A percentile compares a stretch with the other conserved stretches of the same genome.
Evolutionary conservation across 1,139 yeast species (phyloP).

Genomic region (Pneumocystis wakefieldiae): DNA sequence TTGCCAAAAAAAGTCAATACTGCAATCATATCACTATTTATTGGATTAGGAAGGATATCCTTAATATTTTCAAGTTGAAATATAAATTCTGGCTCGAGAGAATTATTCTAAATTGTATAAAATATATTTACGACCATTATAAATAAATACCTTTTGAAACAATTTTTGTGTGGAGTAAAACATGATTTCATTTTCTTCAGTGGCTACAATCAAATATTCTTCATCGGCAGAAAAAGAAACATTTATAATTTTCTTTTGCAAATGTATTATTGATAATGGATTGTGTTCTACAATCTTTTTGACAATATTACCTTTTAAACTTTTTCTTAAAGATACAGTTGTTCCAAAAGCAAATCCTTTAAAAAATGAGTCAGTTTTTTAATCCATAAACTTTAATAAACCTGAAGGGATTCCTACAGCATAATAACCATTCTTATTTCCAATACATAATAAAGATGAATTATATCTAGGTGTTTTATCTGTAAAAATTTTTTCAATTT

Average conservation of each 20-base stretch:
- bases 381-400: neutral
- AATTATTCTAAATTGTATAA: neutral
- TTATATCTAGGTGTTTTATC: neutral
- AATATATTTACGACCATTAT: neutral
- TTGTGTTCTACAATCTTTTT: neutral
- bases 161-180: neutral
- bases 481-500: neutral
- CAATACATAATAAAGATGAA: neutral
- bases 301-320: neutral
- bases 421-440: neutral
- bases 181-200: constrained; percentile 2
- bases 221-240: constrained; percentile 11
- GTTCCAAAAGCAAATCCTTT: neutral
- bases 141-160: neutral
- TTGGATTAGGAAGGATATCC: constrained; percentile 13
- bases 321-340: neutral
- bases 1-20: constrained; percentile 16
- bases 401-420: neutral
- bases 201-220: constrained; percentile 4
- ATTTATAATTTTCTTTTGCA: constrained; percentile 2
- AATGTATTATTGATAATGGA: neutral
- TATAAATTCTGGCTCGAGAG: neutral
- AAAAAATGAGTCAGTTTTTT: neutral
- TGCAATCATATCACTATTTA: constrained; percentile 12
- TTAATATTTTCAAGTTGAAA: constrained; percentile 1